Percentiles rank a stretch among this genome's conserved stretches.
phyloP scores from a whole-genome alignment of 371 early-diverging fungal species.

The Batkoa obscura region DNA sequence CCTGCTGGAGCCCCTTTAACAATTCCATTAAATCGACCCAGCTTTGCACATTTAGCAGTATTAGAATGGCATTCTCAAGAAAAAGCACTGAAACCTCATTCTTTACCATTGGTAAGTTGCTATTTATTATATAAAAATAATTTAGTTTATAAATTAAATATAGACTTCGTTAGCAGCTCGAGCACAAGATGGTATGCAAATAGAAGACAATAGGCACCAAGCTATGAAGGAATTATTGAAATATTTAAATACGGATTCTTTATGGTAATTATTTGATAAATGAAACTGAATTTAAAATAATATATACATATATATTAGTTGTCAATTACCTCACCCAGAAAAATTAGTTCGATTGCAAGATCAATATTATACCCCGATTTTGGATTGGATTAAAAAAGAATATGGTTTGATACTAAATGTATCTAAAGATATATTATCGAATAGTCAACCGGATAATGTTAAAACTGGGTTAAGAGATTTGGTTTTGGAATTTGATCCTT shows the following conservation, averaged over 20 bases:
- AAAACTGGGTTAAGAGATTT: constrained; percentile 27
- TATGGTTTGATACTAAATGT: constrained; percentile 48
- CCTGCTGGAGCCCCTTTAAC: constrained; percentile 50
- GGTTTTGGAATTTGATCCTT: constrained; percentile 30
- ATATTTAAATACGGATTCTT: constrained; percentile 76
- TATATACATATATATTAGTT: constrained; percentile 14
- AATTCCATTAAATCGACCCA: constrained; percentile 29
- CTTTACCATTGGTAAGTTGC: constrained; percentile 58
- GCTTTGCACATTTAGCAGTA: constrained; percentile 60
- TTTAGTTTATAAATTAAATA: background rate
- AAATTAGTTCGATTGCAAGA: constrained; percentile 55
- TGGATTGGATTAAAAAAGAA: constrained; percentile 45
- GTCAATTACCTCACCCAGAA: constrained; percentile 60
- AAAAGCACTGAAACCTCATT: constrained; percentile 51
- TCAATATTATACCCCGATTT: constrained; percentile 62
- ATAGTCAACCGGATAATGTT: constrained; percentile 42
- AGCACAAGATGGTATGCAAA: constrained; percentile 49
- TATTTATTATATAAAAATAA: background rate
- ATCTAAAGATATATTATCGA: constrained; percentile 48
- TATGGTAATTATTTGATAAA: constrained; percentile 24
- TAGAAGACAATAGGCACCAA: constrained; percentile 26
- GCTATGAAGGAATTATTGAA: constrained; percentile 53
- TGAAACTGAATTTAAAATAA: background rate
- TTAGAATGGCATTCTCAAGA: constrained; percentile 88
- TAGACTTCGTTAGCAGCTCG: constrained; percentile 76